Conservation (phyloP, 805 yeast species). For the Kuraishia floccosa region DNA sequence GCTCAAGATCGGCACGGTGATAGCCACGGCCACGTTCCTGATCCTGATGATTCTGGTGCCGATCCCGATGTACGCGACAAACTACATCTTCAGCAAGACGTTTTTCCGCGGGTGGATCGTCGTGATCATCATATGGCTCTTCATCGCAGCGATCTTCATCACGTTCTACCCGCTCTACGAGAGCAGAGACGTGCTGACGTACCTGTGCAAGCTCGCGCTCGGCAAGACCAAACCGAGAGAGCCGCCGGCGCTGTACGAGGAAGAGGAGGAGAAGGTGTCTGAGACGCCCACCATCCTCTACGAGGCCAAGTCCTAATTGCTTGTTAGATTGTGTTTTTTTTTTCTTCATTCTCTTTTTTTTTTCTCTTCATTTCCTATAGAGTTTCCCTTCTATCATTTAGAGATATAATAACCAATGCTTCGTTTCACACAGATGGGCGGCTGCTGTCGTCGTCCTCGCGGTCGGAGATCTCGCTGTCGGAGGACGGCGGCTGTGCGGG, state of each 20-base stretch:
- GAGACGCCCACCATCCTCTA: too few species aligned
- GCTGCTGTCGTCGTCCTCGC: too few species aligned
- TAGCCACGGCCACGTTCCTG: constrained; percentile 14
- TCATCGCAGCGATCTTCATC: constrained; percentile 18
- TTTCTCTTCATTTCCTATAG: too few species aligned
- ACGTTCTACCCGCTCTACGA: constrained; percentile 21
- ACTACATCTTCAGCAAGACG: constrained; percentile 17
- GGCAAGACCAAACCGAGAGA: constrained; percentile 8
- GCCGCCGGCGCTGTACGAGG: too few species aligned
- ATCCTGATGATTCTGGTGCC: constrained; percentile 17
- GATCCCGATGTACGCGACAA: constrained; percentile 19
- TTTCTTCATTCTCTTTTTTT: too few species aligned
- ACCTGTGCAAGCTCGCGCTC: constrained; percentile 6
- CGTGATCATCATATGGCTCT: constrained; percentile 21
- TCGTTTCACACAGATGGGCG: too few species aligned
- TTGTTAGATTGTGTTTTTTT: too few species aligned
- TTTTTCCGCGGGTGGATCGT: constrained; percentile 22
- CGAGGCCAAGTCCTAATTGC: too few species aligned
- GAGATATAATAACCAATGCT: too few species aligned
- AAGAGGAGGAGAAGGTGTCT: too few species aligned
- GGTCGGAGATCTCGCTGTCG: constrained; percentile 27
- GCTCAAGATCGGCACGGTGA: constrained; percentile 11
- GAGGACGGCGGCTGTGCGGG: not conserved
- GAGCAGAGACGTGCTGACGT: constrained; percentile 13
- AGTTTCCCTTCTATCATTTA: too few species aligned